These are phyloP conservation scores for Ophiostoma novo-ulmi DNA, from an alignment of 2,329 filamentous ascomycete species.

Conservation along the genomic window DNA sequence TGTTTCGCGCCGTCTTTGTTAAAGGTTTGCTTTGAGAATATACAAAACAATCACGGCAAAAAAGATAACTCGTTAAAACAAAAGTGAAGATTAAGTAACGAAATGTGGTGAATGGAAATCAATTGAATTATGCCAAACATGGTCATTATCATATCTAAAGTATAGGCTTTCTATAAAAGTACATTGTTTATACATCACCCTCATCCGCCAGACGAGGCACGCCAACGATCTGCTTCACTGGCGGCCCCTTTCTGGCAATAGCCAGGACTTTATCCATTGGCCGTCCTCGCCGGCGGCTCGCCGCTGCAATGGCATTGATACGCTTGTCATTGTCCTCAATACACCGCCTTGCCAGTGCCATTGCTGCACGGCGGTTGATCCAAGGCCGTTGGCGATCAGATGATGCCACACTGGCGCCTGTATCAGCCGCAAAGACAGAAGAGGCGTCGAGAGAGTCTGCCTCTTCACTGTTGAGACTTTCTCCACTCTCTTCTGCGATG, in stretches of 20 bases:
- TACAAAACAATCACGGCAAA: not conserved
- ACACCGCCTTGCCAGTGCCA: conserved; percentile 36
- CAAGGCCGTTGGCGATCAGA: conserved; percentile 29
- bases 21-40: not conserved
- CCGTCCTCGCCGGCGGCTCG: conserved; percentile 24
- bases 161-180: not conserved
- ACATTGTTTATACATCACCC: not conserved
- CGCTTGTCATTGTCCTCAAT: conserved; percentile 35
- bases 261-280: conserved; percentile 25
- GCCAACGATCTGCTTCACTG: conserved; percentile 20
- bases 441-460: not conserved
- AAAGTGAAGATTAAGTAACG: not conserved
- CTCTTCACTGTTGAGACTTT: not conserved
- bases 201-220: conserved; percentile 21
- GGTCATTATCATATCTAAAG: not conserved
- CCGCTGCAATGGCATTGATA: conserved; percentile 33
- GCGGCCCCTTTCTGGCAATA: not conserved
- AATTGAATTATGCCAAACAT: not conserved
- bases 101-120: not conserved
- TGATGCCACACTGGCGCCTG: not conserved
- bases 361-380: conserved; percentile 34
- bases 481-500: not conserved
- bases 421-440: not conserved
- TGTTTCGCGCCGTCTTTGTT: not conserved
- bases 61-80: not conserved